Base-by-base conservation (phyloP, 2,329 filamentous ascomycete species). In the Pseudocercospora musae region DNA sequence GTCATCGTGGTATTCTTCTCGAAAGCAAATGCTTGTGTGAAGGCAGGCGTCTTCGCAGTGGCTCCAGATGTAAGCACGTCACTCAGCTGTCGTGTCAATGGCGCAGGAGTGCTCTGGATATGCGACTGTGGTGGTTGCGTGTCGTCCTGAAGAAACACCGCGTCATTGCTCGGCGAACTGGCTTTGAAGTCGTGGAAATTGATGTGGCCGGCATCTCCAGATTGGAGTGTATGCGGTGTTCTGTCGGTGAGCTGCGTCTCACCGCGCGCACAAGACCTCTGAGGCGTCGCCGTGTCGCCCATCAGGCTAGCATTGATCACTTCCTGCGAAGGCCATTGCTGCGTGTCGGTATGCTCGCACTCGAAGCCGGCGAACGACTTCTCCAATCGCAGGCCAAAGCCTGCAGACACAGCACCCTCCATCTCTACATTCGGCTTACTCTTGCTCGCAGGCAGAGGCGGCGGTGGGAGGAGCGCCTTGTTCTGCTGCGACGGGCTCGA, bases 241-340 rank as follows among this genome's bases (percentile, higher is more conserved):
- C 21, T 25, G 8, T 52, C 31, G 10, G 48, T 52, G 23, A 25
- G 66, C 72, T 37, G 68, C 62, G 46, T 63, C 25, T 31, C 69
- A 21, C 50, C 57, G 48, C 56, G 63, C 23, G 59, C 54, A 29
- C 58, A 21, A 46, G 53, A 21, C 25, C 48, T 56, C 44, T 58
- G 57, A 42, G 59, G 56, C 8, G 60, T 62, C n/a, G 40, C 37
- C 46, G 57, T 50, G 20, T 54, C 40, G 2, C 4, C 49, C 0
- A 18, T 13, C 44, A 21, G 31, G 49, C 50, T 42, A 57, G n/a
- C 78, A 11, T 73, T 75, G 63, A 71, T 33, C 15, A 63, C 29
- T 7, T 59, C 58, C 65, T 82, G 80, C 58, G 78, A 79, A 58
- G 79, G 78, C 67, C 75, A 74, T 23, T 76, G 75, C 70, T 82